These are phyloP conservation scores for Cladochytrium replicatum DNA, from an alignment of 192 early-diverging fungal species.

Conservation along the genomic window DNA sequence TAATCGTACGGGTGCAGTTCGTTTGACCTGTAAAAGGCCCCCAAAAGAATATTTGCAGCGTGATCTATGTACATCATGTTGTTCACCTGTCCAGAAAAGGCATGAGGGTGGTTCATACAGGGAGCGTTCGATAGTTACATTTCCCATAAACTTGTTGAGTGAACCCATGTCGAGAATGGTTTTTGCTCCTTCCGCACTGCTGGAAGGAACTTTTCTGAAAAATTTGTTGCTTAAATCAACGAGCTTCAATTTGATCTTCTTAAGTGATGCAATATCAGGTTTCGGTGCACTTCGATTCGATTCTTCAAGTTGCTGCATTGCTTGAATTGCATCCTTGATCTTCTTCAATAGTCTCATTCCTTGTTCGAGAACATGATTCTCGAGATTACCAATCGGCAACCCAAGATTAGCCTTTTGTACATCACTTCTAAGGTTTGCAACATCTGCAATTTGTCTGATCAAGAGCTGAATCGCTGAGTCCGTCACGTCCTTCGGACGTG, in stretches of 20 bases:
- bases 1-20: slow-evolving; percentile 22
- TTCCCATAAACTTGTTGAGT: slow-evolving; percentile 13
- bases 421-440: slow-evolving; percentile 8
- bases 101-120: no score
- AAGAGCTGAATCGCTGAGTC: slow-evolving; percentile 13
- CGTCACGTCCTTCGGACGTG: neutral
- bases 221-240: slow-evolving; percentile 17
- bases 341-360: slow-evolving; percentile 13
- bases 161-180: slow-evolving; percentile 8
- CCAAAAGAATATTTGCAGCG: slow-evolving; percentile 14
- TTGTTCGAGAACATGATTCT: slow-evolving; percentile 6
- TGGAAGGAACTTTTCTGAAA: slow-evolving; percentile 16
- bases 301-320: slow-evolving; percentile 12
- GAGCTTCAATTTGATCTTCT: slow-evolving; percentile 5
- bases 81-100: slow-evolving; percentile 1
- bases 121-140: no score
- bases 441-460: slow-evolving; percentile 17
- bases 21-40: slow-evolving; percentile 10
- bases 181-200: slow-evolving; percentile 3
- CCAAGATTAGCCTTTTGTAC: neutral
- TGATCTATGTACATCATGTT: slow-evolving; percentile 19
- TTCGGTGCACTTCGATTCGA: neutral
- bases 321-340: slow-evolving; percentile 17
- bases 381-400: slow-evolving; percentile 15
- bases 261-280: slow-evolving; percentile 13